These are phyloP conservation scores for Podospora pseudoanserina DNA, from an alignment of 495 filamentous ascomycete genomes.

Conservation along the genomic window DNA sequence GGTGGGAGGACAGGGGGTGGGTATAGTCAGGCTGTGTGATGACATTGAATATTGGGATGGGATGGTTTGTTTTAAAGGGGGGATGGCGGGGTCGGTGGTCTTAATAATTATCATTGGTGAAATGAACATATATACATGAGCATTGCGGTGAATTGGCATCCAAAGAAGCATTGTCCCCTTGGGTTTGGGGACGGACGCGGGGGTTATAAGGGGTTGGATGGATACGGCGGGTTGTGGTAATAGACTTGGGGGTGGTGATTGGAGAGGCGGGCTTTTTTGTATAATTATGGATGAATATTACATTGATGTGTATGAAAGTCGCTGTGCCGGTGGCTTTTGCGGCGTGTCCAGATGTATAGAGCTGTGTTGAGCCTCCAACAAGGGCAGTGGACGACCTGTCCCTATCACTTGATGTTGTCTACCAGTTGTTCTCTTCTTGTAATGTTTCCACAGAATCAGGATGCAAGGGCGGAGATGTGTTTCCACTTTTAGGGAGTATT, in stretches of 20 bases:
- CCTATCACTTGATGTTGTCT: too few relatives aligned
- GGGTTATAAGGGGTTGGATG: neutral
- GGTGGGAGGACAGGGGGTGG: slow-evolving; percentile 38
- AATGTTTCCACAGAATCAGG: too few relatives aligned
- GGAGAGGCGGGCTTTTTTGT: neutral
- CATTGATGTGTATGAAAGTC: neutral
- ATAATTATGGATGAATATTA: neutral
- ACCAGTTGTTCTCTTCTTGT: too few relatives aligned
- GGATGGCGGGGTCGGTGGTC: neutral
- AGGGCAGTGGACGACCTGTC: too few relatives aligned
- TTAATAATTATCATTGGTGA: neutral
- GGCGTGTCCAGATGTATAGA: too few relatives aligned
- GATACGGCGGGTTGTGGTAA: neutral
- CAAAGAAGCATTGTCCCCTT: neutral
- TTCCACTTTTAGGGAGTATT: too few relatives aligned
- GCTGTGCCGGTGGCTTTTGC: neutral
- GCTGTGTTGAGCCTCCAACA: too few relatives aligned
- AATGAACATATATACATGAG: neutral
- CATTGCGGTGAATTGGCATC: neutral
- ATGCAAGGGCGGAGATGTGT: too few relatives aligned
- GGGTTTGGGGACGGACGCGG: neutral
- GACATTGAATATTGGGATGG: neutral
- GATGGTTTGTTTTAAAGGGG: neutral
- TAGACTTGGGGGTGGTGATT: neutral
- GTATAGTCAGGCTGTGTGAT: slow-evolving; percentile 50